Evolutionary conservation across 176 grass and related monocot species (phyloP), one percentile per base, ranked within the genome.

Genomic region (Cenchrus americanus): DNA sequence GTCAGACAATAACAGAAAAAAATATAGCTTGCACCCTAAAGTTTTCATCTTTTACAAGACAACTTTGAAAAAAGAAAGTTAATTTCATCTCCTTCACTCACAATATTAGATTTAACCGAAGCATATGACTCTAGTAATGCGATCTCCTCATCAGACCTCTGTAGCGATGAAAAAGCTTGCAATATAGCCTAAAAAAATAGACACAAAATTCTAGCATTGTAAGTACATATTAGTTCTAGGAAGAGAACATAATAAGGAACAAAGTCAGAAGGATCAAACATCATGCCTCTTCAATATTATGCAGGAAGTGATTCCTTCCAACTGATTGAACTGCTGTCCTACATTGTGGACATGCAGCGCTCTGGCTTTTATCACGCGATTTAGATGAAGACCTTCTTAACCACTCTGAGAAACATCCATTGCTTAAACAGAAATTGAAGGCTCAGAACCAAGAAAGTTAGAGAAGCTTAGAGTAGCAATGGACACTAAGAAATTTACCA

Each of bases 351-450:
- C 96, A 98, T 19, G 78, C 80, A 40, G 90, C 76, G 64, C 73
- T 93, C 88, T 89, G 86, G 58, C 41, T 73, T 88, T 84, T 90
- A 89, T 86, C 83, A 60, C 60, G 83, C 2, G 87, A 90, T 8
- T 66, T 82, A 58, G 64, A 77, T 76, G 96, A 94, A 86, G 88
- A 91, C 75, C 89, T 95, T 85, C 93, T 98, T 76, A 95, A 90
- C 96, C 96, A 98, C 86, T 94, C 96, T 58, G 93, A 98, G 89
- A 98, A 98, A 78, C 96, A 98, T 2, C 96, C 96, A 81, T 98
- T 98, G 83, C 96, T 98, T 88, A 49, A 78, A 75, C 17, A 77
- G 22, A 70, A 83, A 40, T 62, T 63, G 24, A 84, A 61, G 30
- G 5, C 69, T 88, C 49, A 86, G 62, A 79, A 15, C 50, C 70